Base-by-base conservation (phyloP, 495 filamentous ascomycete species). In the Cladorrhinum samala region DNA sequence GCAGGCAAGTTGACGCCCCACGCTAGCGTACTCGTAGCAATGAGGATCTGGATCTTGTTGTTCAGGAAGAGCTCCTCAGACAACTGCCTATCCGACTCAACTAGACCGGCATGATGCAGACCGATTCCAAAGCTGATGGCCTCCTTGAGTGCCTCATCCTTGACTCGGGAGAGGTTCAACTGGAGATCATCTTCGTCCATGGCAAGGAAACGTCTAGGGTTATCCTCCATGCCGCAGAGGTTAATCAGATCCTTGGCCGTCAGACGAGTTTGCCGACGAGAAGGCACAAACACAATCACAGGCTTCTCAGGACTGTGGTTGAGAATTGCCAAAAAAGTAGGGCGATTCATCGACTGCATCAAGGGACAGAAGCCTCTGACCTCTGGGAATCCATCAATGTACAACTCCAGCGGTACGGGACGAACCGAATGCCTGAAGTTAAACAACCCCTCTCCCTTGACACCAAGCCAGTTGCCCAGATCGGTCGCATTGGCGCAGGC, bases 1-100 rank as follows among this genome's bases (percentile, higher is more conserved):
- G 93, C 93, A 0, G 93, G 93, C 64, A 99, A 78, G 69, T 99
- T 99, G 55, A 99, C 94, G 69, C 93, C 93, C 93, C 93, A 99
- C 6, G 93, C 93, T 20, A 99, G 77, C 8, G 93, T 99, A 66
- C 87, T 92, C 2, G 93, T 99, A n/a, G 93, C 93, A 0, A 97
- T 84, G 6, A 99, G 77, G 52, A 99, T 86, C 62, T 99, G 93
- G 46, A 97, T 97, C 76, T 96, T 95, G 75, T 96, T 96, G 69
- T 95, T 92, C 14, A 91, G 81, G 64, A 97, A 97, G 3, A 99
- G 78, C 66, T 97, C 91, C 65, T 99, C 93, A 0, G 92, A 77
- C 0, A 99, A 73, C 64, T 89, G 86, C 39, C 93, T 80, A 65
- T 99, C 93, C 13, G 87, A 88, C 72, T 99, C 93, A 3, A 97